Percentiles rank a stretch among this genome's conserved stretches.
Conservation (phyloP, 495 filamentous ascomycete species). For the Tuber melanosporum region DNA sequence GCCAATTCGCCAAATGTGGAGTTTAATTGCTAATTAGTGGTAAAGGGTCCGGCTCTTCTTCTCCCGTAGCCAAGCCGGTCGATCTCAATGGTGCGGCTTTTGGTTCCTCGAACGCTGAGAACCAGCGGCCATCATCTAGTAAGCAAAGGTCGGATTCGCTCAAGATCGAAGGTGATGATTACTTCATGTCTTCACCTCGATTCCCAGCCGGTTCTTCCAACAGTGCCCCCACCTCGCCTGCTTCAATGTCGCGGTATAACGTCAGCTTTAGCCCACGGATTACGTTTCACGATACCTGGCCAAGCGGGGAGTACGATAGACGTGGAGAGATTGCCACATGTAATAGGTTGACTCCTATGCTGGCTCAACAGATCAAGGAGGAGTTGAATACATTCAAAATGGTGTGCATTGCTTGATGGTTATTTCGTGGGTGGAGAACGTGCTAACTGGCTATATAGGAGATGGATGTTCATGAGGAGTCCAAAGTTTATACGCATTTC, state of each 20-base stretch:
- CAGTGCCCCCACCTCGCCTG: constrained; percentile 71
- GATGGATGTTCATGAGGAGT: constrained; percentile 99
- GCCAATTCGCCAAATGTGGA: constrained; percentile 39
- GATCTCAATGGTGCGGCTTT: constrained; percentile 44
- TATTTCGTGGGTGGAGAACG: neutral
- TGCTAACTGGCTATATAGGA: constrained; percentile 58
- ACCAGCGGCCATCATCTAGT: constrained; percentile 27
- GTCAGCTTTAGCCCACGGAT: constrained; percentile 91
- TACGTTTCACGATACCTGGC: constrained; percentile 94
- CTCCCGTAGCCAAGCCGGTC: constrained; percentile 55
- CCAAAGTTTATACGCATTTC: constrained; percentile 99
- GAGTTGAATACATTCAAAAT: constrained; percentile 99
- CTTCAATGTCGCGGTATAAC: constrained; percentile 55
- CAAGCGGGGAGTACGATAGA: constrained; percentile 88
- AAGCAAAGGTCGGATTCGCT: constrained; percentile 36
- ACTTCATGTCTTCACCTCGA: constrained; percentile 70
- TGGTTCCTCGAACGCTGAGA: constrained; percentile 15
- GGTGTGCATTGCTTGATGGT: constrained; percentile 53
- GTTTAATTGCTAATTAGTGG: constrained; percentile 33
- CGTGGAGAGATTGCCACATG: constrained; percentile 95
- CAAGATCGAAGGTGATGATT: constrained; percentile 74
- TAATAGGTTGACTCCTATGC: constrained; percentile 92
- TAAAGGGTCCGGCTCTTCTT: constrained; percentile 60
- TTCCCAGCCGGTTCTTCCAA: constrained; percentile 58
- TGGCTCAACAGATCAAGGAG: constrained; percentile 99